These are phyloP conservation scores for Eucalyptus virginea DNA, from an alignment of 345 rosid genomes.

Conservation along the genomic window DNA sequence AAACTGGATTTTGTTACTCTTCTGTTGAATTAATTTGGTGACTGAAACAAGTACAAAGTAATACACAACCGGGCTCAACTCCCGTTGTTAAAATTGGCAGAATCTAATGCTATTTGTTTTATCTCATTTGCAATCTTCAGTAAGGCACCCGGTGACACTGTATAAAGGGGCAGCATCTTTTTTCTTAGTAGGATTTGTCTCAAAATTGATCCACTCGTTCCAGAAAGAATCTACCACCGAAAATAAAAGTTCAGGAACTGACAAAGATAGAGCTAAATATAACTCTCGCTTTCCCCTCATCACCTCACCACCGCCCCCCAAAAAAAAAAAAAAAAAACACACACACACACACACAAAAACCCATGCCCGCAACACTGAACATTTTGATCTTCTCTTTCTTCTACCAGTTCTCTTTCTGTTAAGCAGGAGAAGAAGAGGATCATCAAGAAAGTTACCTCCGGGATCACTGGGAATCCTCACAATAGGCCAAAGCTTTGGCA, in stretches of 20 bases:
- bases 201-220: neutral
- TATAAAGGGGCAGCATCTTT: neutral
- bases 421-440: neutral
- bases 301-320: accelerated
- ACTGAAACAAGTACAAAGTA: neutral
- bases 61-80: neutral
- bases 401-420: neutral
- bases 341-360: neutral
- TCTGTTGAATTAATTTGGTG: neutral
- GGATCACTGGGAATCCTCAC: slow-evolving; percentile 47
- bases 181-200: neutral
- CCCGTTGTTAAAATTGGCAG: neutral
- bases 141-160: neutral
- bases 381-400: neutral
- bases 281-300: neutral
- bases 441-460: slow-evolving; percentile 18
- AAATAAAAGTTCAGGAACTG: neutral
- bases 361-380: neutral
- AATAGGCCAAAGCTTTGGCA: slow-evolving; percentile 32
- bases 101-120: neutral
- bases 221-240: neutral
- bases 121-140: neutral
- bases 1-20: neutral
- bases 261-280: neutral
- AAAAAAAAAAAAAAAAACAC: too few species aligned